phyloP scores from a whole-genome alignment of 176 grass and related monocot species.

The Alopecurus myosuroides region DNA sequence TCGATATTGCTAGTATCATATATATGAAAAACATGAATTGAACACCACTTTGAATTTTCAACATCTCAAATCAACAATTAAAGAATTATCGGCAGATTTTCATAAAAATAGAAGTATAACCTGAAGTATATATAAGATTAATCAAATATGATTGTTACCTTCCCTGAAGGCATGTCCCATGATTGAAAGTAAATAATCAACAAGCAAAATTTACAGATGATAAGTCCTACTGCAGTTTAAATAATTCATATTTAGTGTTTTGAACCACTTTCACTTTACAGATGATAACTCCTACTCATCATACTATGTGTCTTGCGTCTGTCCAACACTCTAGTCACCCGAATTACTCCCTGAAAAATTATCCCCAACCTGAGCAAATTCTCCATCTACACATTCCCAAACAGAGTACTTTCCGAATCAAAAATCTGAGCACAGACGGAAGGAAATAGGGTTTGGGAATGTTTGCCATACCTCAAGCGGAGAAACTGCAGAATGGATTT shows the following conservation, averaged over 20 bases:
- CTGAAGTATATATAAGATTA: constrained; percentile 13
- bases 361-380: too few relatives aligned
- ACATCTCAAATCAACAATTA: neutral
- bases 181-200: neutral
- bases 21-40: constrained; percentile 57
- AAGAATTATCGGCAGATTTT: neutral
- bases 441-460: too few relatives aligned
- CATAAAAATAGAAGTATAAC: neutral
- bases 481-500: too few relatives aligned
- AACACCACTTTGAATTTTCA: neutral
- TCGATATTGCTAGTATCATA: constrained; percentile 90
- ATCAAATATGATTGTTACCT: neutral
- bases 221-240: neutral
- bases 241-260: neutral
- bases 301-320: too few relatives aligned
- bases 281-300: too few relatives aligned
- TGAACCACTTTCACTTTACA: neutral
- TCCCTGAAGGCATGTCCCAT: neutral
- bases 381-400: too few relatives aligned
- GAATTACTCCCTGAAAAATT: too few relatives aligned
- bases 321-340: too few relatives aligned
- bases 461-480: too few relatives aligned
- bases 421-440: too few relatives aligned
- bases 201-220: neutral
- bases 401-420: too few relatives aligned